phyloP scores from a whole-genome alignment of 2,329 filamentous ascomycete species.

The Seiridium unicorne region DNA sequence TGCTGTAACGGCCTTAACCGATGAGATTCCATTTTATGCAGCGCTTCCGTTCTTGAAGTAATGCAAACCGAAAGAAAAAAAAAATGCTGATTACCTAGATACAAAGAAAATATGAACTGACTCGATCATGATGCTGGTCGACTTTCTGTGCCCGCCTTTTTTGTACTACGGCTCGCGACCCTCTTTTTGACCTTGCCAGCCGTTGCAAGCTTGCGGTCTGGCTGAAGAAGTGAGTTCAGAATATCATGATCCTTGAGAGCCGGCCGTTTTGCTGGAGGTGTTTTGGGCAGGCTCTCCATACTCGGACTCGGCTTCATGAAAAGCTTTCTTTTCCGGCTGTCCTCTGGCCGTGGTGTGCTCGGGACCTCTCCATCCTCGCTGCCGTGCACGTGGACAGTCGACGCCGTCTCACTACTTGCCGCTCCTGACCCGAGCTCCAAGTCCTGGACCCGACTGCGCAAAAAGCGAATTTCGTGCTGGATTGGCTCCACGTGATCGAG shows the following conservation, averaged over 20 bases:
- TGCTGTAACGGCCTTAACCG: too few relatives aligned
- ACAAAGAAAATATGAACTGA: too few relatives aligned
- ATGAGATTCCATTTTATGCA: too few relatives aligned
- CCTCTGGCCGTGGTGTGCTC: neutral
- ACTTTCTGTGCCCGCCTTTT: neutral
- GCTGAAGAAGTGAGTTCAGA: neutral
- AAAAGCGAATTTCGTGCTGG: neutral
- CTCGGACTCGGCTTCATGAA: neutral
- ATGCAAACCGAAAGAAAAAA: neutral
- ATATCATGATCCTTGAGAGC: neutral
- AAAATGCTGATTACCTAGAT: neutral
- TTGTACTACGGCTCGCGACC: neutral
- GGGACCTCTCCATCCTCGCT: neutral
- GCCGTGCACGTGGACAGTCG: neutral
- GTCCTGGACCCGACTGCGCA: neutral
- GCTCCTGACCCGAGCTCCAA: neutral
- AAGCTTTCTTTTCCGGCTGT: neutral
- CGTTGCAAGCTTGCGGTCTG: conserved; percentile 8
- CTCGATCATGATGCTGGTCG: too few relatives aligned
- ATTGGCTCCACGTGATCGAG: neutral
- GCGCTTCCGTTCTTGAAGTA: too few relatives aligned
- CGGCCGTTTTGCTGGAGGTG: neutral
- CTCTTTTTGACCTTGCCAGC: conserved; percentile 14
- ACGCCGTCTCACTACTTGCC: neutral
- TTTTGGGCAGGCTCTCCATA: neutral